These are phyloP conservation scores for Pseudonectria foliicola DNA, from an alignment of 2,329 filamentous ascomycete species.

Conservation along the genomic window DNA sequence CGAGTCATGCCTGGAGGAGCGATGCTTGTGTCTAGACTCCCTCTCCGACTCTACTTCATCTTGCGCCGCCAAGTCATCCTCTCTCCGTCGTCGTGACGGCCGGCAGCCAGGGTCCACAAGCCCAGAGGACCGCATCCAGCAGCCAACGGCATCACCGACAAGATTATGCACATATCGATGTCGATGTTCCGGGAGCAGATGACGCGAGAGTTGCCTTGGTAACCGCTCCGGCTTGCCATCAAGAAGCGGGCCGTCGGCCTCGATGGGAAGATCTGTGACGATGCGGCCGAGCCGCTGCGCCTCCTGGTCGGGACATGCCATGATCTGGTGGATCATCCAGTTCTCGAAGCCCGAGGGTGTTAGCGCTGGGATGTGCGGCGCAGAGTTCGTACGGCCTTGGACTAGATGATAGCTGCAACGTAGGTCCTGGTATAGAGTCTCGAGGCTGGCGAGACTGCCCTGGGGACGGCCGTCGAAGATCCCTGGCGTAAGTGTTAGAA, in stretches of 20 bases:
- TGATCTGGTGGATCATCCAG: constrained; percentile 68
- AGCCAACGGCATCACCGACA: constrained; percentile 52
- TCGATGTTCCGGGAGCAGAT: constrained; percentile 57
- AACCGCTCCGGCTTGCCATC: constrained; percentile 64
- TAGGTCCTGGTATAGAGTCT: constrained; percentile 47
- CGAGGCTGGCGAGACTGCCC: constrained; percentile 20
- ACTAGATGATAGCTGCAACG: constrained; percentile 60
- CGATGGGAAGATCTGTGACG: constrained; percentile 63
- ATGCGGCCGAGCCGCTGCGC: constrained; percentile 62
- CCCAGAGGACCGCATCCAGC: constrained; percentile 26
- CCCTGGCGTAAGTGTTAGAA: constrained; percentile 26
- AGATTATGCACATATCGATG: constrained; percentile 52
- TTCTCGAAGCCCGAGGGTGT: constrained; percentile 61
- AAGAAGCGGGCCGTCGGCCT: constrained; percentile 45
- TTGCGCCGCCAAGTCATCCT: constrained; percentile 8
- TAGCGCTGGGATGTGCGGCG: constrained; percentile 55
- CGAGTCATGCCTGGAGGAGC: constrained; percentile 8
- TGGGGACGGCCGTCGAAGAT: constrained; percentile 41
- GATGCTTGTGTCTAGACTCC: constrained; percentile 11
- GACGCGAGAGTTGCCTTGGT: constrained; percentile 69
- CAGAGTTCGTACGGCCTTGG: constrained; percentile 42
- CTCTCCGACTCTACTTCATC: constrained; percentile 11
- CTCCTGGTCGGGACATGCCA: constrained; percentile 70
- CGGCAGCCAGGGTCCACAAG: constrained; percentile 11
- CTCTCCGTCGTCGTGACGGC: constrained; percentile 4